Base-by-base conservation (phyloP, 177 flowering plant genomes). In the Tripterygium wilfordii region DNA sequence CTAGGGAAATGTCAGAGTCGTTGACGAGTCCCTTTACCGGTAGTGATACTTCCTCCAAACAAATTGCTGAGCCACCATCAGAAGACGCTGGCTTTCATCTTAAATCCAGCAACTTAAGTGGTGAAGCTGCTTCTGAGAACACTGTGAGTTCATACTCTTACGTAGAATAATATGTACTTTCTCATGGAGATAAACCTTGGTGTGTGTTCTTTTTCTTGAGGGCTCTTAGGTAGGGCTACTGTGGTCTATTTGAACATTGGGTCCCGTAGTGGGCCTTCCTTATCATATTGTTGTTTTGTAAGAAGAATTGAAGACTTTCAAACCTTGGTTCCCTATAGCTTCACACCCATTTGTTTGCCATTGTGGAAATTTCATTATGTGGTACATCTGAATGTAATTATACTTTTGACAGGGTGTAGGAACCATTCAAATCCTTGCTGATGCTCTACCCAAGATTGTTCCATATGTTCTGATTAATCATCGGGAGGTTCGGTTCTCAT, bases 391-490 rank as follows among this genome's bases (percentile, higher is more conserved):
- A 63, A 14, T 26, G 10, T 15, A 20, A 1, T 42, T 51, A 45
- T 51, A 14, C 22, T 61, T 49, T 61, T 23, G 49, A n/a, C 86
- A 92, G 97, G 89, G 83, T 50, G 64, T 77, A 57, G 82, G 71
- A 63, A 84, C 98, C n/a, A 82, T 92, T 56, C 94, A 88, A 69
- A 89, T 92, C 47, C 83, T 92, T 53, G 82, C 98, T 7, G 90
- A 92, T 78, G 83, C 97, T 41, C 70, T 92, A 64, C 98, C 97
- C 13, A 92, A 92, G 65, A 92, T 92, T 63, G 99, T 89, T 62
- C 99, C 99, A 25, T 84, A 84, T 71, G 99, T 92, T 49, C 57
- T 92, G 62, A 92, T 92, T 65, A 84, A 89, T 52, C 96, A 87
- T 71, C 85, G 97, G 2, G 97, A 89, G 99, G 99, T 92, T 55